Evolutionary conservation across 768 basidiomycete genomes (phyloP), one percentile per base, ranked within the genome.

Genomic region (Suillus decipiens): DNA sequence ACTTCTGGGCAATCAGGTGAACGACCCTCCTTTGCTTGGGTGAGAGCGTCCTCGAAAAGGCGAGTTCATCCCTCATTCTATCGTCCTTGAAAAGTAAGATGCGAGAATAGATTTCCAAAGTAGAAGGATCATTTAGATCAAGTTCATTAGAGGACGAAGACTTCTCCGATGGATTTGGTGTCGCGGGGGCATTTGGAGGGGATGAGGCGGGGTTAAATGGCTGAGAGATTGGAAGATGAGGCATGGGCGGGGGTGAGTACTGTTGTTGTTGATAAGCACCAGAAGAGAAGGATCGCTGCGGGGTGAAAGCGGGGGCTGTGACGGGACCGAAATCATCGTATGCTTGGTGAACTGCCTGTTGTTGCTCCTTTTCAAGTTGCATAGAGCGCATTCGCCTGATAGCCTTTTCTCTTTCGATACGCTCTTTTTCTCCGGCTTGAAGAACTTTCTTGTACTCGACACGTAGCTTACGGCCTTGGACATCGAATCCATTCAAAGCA

Each of bases 371-470:
- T 78, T 95, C 93, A 36, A 97, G 77, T 73, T 98, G 95, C 87
- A 97, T 96, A 53, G 93, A 95, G 68, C 93, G 89, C 96, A 99
- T 99, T 65, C 97, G 86, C 67, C 96, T 90, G 66, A 99, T 88
- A 2, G 97, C 97, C 82, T 99, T 99, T 81, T 99, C 96, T 62
- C 96, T 82, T 77, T 99, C 97, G 72, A 99, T 99, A 62, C 94
- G 87, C 73, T 99, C 97, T 79, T 99, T 99, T 78, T 99, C 97
- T 56, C 96, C 96, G 4, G 96, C 95, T 75, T 98, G 96, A n/a
- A 99, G 80, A 9, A 98, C 96, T 78, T 98, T 98, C 82, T 99
- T 99, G 82, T 99, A 99, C 78, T 99, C 97, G 61, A 98, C 96
- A 48, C 97, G 91, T 58, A 99, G 83, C 77, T 98, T 99, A 70